phyloP scores from a whole-genome alignment of 2,329 filamentous ascomycete species.

The Xylaria sp. region DNA sequence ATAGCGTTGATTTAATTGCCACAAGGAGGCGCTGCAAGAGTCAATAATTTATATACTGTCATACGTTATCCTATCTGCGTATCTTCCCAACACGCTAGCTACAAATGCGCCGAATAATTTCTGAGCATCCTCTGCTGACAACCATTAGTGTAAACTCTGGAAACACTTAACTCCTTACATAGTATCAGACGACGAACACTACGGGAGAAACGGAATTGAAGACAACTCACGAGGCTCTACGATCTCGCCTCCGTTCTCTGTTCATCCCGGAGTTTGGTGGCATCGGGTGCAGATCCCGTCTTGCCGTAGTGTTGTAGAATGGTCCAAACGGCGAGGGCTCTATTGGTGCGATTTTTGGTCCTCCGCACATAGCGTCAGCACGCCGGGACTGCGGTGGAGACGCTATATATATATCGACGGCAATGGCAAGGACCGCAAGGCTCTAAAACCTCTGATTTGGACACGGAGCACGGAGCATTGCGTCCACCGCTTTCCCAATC shows the following conservation, averaged over 20 bases:
- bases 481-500: conserved; percentile 25
- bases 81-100: neutral
- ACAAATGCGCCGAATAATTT: neutral
- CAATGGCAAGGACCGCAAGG: conserved; percentile 6
- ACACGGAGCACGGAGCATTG: conserved; percentile 38
- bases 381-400: conserved; percentile 31
- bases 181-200: neutral
- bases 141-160: neutral
- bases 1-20: too few species aligned
- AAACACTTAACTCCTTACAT: neutral
- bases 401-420: conserved; percentile 17
- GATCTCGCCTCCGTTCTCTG: conserved; percentile 12
- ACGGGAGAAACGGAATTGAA: neutral
- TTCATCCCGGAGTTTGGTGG: conserved; percentile 12
- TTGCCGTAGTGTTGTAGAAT: conserved; percentile 32
- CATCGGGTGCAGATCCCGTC: conserved; percentile 35
- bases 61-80: too few species aligned
- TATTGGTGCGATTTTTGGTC: conserved; percentile 37
- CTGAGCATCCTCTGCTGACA: neutral
- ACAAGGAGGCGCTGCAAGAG: neutral
- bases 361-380: conserved; percentile 10
- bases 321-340: conserved; percentile 5
- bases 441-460: conserved; percentile 35
- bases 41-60: neutral
- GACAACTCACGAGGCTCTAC: neutral